A percentile compares a stretch with the other conserved stretches of the same genome.
These are phyloP conservation scores for Aphanomyces astaci DNA, from an alignment of 352 stramenopile species.

Conservation along the genomic window DNA sequence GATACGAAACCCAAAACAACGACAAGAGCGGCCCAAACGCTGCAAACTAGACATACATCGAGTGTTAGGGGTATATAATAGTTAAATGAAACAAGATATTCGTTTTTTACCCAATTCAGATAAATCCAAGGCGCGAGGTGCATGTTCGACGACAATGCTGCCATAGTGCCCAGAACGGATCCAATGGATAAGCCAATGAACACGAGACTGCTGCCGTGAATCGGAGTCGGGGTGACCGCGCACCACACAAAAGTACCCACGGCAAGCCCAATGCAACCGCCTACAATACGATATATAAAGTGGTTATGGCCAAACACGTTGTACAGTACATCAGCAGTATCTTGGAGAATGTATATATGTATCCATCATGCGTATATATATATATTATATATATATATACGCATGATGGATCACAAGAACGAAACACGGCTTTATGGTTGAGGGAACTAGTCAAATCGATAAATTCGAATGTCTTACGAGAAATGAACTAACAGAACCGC, in stretches of 20 bases:
- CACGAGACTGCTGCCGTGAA: neutral
- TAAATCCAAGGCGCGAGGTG: conserved; percentile 7
- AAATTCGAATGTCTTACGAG: no score
- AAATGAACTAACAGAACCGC: no score
- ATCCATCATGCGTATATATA: neutral
- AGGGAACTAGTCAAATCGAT: no score
- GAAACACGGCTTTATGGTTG: no score
- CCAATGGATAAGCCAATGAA: conserved; percentile 1
- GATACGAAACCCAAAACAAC: neutral
- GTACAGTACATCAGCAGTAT: no score
- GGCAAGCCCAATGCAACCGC: neutral
- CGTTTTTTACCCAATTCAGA: conserved; percentile 19
- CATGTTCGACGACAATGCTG: neutral
- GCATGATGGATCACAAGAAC: no score
- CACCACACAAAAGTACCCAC: neutral
- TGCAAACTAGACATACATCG: neutral
- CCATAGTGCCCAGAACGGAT: conserved; percentile 12
- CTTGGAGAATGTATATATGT: no score
- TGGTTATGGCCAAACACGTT: no score
- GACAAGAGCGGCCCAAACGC: neutral
- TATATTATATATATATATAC: no score
- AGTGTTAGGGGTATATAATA: neutral
- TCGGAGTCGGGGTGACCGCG: neutral
- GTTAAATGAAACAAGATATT: no score
- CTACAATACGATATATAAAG: neutral